Percentiles rank a stretch among this genome's conserved stretches.
Conservation (phyloP, 495 filamentous ascomycete species). For the Platismatia glauca region DNA sequence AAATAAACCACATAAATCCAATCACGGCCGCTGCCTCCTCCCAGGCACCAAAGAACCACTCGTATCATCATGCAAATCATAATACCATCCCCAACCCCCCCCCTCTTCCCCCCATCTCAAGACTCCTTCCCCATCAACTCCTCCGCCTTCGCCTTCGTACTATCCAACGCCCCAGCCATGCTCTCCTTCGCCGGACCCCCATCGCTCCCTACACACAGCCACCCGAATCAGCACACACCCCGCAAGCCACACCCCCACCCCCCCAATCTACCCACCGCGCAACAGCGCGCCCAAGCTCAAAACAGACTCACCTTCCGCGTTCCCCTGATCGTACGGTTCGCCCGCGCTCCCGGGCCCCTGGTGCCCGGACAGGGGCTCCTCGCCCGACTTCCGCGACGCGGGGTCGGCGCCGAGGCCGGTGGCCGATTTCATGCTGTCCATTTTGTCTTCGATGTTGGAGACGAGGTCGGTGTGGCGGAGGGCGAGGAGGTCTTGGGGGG, state of each 20-base stretch:
- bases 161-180: slow-evolving; percentile 3
- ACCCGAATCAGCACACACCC: background rate
- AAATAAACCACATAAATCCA: background rate
- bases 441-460: background rate
- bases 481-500: background rate
- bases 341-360: slow-evolving; percentile 11
- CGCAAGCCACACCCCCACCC: too few relatives aligned
- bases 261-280: too few relatives aligned
- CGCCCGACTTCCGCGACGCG: slow-evolving; percentile 10
- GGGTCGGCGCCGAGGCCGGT: background rate
- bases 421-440: slow-evolving; percentile 4
- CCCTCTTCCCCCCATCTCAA: background rate
- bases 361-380: slow-evolving; percentile 20
- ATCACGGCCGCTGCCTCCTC: background rate
- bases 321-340: slow-evolving; percentile 19
- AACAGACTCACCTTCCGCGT: slow-evolving; percentile 16
- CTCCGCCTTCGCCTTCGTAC: slow-evolving; percentile 3
- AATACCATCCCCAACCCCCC: background rate
- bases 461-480: background rate
- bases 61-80: background rate
- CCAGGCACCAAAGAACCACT: background rate
- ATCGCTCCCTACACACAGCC: background rate
- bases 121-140: background rate
- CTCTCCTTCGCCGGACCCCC: slow-evolving; percentile 8
- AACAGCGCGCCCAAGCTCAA: too few relatives aligned